A percentile compares a stretch with the other conserved stretches of the same genome.
Conservation (phyloP, 345 rosid species). For the Populus simonii region DNA sequence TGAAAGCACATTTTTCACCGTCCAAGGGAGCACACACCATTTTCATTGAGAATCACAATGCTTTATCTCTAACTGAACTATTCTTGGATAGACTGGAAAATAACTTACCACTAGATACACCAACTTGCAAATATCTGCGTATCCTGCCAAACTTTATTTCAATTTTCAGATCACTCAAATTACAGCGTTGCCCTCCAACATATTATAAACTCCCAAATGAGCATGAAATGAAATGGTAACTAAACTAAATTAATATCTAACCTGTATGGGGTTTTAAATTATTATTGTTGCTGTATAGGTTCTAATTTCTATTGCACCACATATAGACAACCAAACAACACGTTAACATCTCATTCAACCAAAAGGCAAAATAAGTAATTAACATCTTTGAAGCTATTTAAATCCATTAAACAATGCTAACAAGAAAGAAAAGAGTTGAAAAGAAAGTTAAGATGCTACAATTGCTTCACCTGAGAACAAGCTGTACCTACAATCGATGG, state of each 20-base stretch:
- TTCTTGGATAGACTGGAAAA: no score
- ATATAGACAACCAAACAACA: conserved; percentile 4
- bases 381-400: background rate
- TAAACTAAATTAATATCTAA: no score
- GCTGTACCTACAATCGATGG: conserved; percentile 92
- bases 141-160: background rate
- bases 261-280: no score
- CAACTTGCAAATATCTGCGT: background rate
- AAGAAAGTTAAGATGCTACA: conserved; percentile 2
- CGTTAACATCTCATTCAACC: background rate
- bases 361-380: background rate
- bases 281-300: background rate
- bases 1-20: conserved; percentile 2
- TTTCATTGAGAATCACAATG: conserved; percentile 22
- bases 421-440: background rate
- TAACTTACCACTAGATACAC: background rate
- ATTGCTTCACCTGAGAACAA: conserved; percentile 74
- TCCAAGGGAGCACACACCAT: conserved; percentile 28
- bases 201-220: background rate
- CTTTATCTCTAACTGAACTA: conserved; percentile 4
- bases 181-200: background rate
- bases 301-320: background rate
- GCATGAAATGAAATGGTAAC: no score
- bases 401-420: background rate
- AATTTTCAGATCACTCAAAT: background rate